Conservation (phyloP, 148 eudicot genomes). For the Dysphania ambrosioides region DNA sequence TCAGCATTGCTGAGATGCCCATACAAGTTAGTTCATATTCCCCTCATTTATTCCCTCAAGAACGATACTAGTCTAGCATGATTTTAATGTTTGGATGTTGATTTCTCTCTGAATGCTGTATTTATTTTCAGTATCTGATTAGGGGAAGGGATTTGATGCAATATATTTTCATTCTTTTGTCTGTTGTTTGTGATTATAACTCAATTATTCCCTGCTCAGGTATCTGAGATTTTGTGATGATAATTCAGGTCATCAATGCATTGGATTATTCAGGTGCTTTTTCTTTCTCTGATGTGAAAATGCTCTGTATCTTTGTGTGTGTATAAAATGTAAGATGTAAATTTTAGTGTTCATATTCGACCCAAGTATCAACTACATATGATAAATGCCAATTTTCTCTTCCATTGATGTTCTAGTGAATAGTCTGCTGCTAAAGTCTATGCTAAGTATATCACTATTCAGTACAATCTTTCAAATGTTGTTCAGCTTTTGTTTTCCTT, state of each 20-base stretch:
- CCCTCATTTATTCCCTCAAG: too few species aligned
- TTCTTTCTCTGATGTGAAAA: background rate
- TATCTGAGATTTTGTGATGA: constrained; percentile 57
- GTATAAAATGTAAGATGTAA: background rate
- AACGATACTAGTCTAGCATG: background rate
- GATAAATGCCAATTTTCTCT: background rate
- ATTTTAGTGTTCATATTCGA: background rate
- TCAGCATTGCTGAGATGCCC: constrained; percentile 62
- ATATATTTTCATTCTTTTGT: background rate
- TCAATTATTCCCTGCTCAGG: constrained; percentile 33
- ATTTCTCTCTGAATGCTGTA: background rate
- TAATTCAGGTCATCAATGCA: background rate
- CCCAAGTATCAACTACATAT: background rate
- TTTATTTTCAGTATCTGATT: background rate
- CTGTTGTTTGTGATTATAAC: background rate
- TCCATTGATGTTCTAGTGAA: background rate
- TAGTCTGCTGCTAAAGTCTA: background rate
- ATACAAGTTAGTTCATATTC: constrained; percentile 21
- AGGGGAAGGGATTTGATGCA: background rate
- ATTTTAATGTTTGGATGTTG: background rate
- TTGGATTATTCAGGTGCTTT: constrained; percentile 21
- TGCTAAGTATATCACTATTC: background rate
- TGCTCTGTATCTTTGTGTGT: background rate
- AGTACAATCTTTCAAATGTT: background rate
- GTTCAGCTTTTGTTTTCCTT: background rate